Percentiles rank a stretch among this genome's conserved stretches.
phyloP scores from a whole-genome alignment of 768 basidiomycete species.

The Tulasnella sp. region DNA sequence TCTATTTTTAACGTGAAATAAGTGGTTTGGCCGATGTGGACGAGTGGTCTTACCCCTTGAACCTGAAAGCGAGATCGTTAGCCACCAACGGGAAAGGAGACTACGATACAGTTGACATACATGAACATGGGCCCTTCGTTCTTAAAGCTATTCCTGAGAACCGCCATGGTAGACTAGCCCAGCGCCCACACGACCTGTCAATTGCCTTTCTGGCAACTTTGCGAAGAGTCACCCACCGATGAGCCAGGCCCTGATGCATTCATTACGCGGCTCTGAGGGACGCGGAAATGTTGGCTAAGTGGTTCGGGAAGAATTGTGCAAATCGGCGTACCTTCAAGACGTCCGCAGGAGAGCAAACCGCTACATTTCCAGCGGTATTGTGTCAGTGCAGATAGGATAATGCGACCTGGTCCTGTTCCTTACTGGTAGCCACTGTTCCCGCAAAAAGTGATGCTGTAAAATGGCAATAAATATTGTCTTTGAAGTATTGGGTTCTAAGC shows the following conservation, averaged over 20 bases:
- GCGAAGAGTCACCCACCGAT: slow-evolving; percentile 40
- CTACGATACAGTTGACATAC: slow-evolving; percentile 24
- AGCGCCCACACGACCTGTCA: not conserved
- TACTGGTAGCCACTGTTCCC: slow-evolving; percentile 78
- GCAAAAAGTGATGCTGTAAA: slow-evolving; percentile 83
- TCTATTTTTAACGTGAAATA: slow-evolving; percentile 1
- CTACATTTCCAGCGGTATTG: not conserved
- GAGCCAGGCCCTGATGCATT: slow-evolving; percentile 78
- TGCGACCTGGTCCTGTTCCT: not conserved
- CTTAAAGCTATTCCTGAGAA: slow-evolving; percentile 58
- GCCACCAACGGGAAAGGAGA: not conserved
- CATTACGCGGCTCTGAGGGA: slow-evolving; percentile 71
- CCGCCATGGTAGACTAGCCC: slow-evolving; percentile 56
- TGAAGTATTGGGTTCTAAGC: slow-evolving; percentile 58
- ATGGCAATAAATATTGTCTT: slow-evolving; percentile 76
- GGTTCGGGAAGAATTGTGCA: not conserved
- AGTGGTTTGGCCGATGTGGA: not conserved
- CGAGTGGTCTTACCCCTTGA: slow-evolving; percentile 48
- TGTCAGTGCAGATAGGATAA: not conserved
- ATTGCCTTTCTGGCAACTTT: not conserved
- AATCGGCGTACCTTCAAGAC: slow-evolving; percentile 56
- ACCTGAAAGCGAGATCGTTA: slow-evolving; percentile 27
- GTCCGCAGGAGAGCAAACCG: slow-evolving; percentile 82
- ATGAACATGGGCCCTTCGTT: slow-evolving; percentile 81
- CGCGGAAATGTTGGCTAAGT: not conserved